Conservation (phyloP, 495 filamentous ascomycete species). For the Trichocladium antarcticum region DNA sequence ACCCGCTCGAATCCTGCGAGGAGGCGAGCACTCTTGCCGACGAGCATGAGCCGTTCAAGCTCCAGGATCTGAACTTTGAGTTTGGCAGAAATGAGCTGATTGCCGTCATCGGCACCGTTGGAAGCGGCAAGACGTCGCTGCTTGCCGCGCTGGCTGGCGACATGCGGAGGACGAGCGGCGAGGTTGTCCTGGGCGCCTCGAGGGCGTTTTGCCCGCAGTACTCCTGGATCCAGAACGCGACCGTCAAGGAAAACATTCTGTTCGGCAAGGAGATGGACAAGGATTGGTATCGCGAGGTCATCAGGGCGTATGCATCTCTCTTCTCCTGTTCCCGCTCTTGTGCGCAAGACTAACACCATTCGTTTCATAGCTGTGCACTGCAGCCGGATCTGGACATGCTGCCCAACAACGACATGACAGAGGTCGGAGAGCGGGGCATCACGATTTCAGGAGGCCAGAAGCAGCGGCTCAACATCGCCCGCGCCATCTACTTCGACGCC, state of each 20-base stretch:
- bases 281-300: slow-evolving; percentile 51
- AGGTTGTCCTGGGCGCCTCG: slow-evolving; percentile 60
- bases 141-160: slow-evolving; percentile 86
- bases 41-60: slow-evolving; percentile 63
- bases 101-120: slow-evolving; percentile 84
- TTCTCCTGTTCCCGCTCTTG: not conserved
- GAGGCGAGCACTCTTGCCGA: slow-evolving; percentile 45
- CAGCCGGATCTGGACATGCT: slow-evolving; percentile 65
- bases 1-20: slow-evolving; percentile 28
- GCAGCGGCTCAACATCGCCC: slow-evolving; percentile 70
- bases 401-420: slow-evolving; percentile 58
- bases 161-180: slow-evolving; percentile 73
- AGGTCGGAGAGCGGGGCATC: slow-evolving; percentile 72
- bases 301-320: slow-evolving; percentile 34
- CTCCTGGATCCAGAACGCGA: slow-evolving; percentile 93
- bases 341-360: slow-evolving; percentile 11
- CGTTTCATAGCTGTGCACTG: slow-evolving; percentile 54
- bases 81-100: slow-evolving; percentile 74
- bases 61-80: slow-evolving; percentile 61
- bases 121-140: slow-evolving; percentile 84
- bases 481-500: slow-evolving; percentile 75
- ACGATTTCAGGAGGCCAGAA: slow-evolving; percentile 78
- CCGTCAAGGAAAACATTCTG: slow-evolving; percentile 76
- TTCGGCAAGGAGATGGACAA: slow-evolving; percentile 71
- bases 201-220: slow-evolving; percentile 91